These are phyloP conservation scores for Amanita pseudoporphyria DNA, from an alignment of 768 basidiomycete species.

Conservation along the genomic window DNA sequence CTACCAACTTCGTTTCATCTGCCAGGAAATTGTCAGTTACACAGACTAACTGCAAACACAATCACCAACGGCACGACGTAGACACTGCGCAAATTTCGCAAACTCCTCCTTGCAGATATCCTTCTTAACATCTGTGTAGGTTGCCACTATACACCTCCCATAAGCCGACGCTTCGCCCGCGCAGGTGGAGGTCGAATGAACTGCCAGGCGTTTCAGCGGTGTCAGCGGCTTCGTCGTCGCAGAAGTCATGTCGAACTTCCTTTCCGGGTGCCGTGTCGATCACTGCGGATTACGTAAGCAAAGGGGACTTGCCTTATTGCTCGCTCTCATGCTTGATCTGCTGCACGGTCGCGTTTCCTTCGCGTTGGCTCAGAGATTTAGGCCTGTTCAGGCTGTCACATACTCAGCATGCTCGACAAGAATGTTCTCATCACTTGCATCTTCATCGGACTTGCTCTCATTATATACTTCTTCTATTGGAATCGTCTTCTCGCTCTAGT, in stretches of 20 bases:
- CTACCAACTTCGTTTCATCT: constrained; percentile 28
- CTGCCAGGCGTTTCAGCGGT: constrained; percentile 57
- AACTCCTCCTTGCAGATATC: constrained; percentile 85
- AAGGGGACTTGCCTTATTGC: neutral
- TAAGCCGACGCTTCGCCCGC: constrained; percentile 66
- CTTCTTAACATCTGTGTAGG: constrained; percentile 77
- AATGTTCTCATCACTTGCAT: constrained; percentile 58
- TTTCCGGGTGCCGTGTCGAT: too few relatives aligned
- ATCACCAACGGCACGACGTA: constrained; percentile 64
- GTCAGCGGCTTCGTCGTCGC: constrained; percentile 17
- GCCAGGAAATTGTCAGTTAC: constrained; percentile 9
- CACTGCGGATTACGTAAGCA: constrained; percentile 1
- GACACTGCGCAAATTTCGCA: constrained; percentile 69
- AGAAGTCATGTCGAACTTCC: neutral
- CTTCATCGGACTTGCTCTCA: constrained; percentile 40
- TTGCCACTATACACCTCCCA: constrained; percentile 79
- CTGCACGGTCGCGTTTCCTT: neutral
- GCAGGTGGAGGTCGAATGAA: constrained; percentile 65
- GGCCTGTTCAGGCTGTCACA: neutral
- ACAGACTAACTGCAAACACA: neutral
- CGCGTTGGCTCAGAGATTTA: neutral
- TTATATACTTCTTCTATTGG: constrained; percentile 86
- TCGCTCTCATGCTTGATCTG: neutral
- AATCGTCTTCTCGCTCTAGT: constrained; percentile 73
- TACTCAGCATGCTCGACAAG: constrained; percentile 38